Percentiles rank a stretch among this genome's conserved stretches.
Conservation (phyloP, 805 yeast genomes). For the Starmerella floris region DNA sequence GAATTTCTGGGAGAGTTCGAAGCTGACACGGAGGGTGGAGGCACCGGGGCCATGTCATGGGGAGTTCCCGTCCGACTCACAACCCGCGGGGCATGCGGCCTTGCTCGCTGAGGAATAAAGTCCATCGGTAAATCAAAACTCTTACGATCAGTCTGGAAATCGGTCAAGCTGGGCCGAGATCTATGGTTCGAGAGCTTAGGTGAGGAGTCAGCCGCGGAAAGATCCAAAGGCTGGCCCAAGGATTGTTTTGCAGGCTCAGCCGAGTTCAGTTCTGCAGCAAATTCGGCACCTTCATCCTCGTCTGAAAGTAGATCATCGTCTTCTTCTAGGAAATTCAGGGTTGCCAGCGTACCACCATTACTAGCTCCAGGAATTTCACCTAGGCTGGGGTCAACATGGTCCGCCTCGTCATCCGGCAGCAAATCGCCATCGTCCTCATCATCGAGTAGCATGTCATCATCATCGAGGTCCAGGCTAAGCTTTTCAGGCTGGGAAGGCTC, state of each 20-base stretch:
- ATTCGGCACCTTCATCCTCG: constrained; percentile 14
- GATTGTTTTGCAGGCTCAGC: background rate
- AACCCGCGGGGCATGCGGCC: constrained; percentile 16
- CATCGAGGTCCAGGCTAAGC: constrained; percentile 10
- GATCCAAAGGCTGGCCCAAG: too few species aligned
- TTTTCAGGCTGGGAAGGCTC: background rate
- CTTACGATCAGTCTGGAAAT: constrained; percentile 20
- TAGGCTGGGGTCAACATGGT: background rate
- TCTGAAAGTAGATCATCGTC: constrained; percentile 28
- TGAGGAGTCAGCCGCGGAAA: too few species aligned
- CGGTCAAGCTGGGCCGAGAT: constrained; percentile 14
- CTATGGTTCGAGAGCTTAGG: too few species aligned
- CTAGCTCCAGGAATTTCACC: background rate
- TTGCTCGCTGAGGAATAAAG: constrained; percentile 22
- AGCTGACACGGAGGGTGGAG: background rate
- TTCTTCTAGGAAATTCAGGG: constrained; percentile 25
- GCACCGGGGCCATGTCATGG: background rate
- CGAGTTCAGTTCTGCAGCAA: background rate
- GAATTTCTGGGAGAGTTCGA: too few species aligned
- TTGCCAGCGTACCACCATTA: constrained; percentile 1
- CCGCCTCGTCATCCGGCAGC: background rate
- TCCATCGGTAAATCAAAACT: constrained; percentile 28
- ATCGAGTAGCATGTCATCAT: constrained; percentile 20
- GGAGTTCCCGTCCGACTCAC: constrained; percentile 4
- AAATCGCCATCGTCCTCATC: constrained; percentile 12